A percentile compares a stretch with the other conserved stretches of the same genome.
Conservation (phyloP, 1,284 basidiomycete genomes). For the Irpex sp. region DNA sequence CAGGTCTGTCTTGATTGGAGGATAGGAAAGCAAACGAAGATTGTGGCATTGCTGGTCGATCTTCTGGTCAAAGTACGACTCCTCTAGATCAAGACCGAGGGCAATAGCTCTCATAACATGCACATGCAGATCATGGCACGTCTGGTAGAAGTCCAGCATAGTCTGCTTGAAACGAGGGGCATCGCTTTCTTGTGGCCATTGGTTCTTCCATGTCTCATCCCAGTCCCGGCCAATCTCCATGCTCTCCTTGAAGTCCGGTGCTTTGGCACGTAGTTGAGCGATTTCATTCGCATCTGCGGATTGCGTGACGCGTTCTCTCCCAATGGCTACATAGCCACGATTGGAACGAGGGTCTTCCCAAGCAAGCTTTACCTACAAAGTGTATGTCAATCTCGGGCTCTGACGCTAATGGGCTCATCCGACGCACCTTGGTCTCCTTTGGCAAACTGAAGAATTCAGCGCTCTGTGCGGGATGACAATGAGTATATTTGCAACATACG, state of each 20-base stretch:
- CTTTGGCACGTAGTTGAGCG: slow-evolving; percentile 60
- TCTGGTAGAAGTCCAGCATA: slow-evolving; percentile 75
- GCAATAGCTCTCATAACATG: slow-evolving; percentile 81
- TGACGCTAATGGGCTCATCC: not conserved
- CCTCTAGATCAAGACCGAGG: slow-evolving; percentile 68
- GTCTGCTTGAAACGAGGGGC: slow-evolving; percentile 65
- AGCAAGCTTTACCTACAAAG: slow-evolving; percentile 48
- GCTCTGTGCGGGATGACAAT: slow-evolving; percentile 42
- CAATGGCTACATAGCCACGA: slow-evolving; percentile 76
- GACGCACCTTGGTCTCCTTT: slow-evolving; percentile 53
- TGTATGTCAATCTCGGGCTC: not conserved
- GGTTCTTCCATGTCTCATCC: slow-evolving; percentile 72
- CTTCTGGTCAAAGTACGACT: slow-evolving; percentile 71
- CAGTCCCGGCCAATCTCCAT: slow-evolving; percentile 86
- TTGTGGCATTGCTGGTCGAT: slow-evolving; percentile 77
- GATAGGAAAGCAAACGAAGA: slow-evolving; percentile 72
- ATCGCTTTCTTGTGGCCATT: slow-evolving; percentile 69
- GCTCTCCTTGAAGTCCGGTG: slow-evolving; percentile 79
- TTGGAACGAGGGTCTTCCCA: slow-evolving; percentile 84
- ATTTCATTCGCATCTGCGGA: slow-evolving; percentile 72
- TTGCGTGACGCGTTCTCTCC: slow-evolving; percentile 79
- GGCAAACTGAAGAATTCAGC: slow-evolving; percentile 72
- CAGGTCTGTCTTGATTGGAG: slow-evolving; percentile 58
- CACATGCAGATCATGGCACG: slow-evolving; percentile 72
- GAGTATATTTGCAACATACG: not conserved